phyloP scores from a whole-genome alignment of 1,284 basidiomycete species.

The Trichosporon coremiiforme region DNA sequence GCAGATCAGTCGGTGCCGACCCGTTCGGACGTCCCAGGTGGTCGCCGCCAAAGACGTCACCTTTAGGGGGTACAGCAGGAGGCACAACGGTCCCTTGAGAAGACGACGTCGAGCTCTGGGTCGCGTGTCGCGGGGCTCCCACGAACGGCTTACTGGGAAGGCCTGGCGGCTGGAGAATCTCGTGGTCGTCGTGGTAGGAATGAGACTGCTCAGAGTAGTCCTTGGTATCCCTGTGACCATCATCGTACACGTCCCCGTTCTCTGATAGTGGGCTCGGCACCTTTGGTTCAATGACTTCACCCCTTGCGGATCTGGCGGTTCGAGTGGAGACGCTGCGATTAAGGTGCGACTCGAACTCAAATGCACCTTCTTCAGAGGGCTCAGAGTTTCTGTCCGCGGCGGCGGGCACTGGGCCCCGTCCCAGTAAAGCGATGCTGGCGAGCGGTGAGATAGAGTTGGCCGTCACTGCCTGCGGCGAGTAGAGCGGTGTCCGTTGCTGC shows the following conservation, averaged over 20 bases:
- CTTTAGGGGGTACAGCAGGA: constrained; percentile 10
- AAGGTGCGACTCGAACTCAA: constrained; percentile 53
- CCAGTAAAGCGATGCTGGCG: constrained; percentile 7
- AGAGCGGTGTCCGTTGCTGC: constrained; percentile 6
- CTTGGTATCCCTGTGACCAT: neutral
- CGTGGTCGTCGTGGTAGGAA: neutral
- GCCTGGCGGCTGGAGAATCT: neutral
- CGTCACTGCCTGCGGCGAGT: constrained; percentile 9
- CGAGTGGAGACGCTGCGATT: constrained; percentile 47
- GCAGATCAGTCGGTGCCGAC: neutral
- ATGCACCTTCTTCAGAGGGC: constrained; percentile 34
- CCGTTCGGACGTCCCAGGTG: constrained; percentile 27
- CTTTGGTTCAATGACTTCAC: constrained; percentile 26
- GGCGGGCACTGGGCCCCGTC: neutral
- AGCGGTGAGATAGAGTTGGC: constrained; percentile 16
- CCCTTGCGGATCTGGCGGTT: constrained; percentile 48
- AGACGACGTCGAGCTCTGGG: constrained; percentile 43
- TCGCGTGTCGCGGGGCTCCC: constrained; percentile 35
- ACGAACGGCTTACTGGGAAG: constrained; percentile 31
- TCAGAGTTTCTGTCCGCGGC: constrained; percentile 12
- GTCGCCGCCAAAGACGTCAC: constrained; percentile 25
- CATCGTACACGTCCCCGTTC: constrained; percentile 7
- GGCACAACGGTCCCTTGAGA: constrained; percentile 29
- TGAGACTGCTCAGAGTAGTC: constrained; percentile 12
- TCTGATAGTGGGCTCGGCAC: constrained; percentile 23